Conservation (phyloP, 169 alveolate species). For the Cryptosporidium canis region DNA sequence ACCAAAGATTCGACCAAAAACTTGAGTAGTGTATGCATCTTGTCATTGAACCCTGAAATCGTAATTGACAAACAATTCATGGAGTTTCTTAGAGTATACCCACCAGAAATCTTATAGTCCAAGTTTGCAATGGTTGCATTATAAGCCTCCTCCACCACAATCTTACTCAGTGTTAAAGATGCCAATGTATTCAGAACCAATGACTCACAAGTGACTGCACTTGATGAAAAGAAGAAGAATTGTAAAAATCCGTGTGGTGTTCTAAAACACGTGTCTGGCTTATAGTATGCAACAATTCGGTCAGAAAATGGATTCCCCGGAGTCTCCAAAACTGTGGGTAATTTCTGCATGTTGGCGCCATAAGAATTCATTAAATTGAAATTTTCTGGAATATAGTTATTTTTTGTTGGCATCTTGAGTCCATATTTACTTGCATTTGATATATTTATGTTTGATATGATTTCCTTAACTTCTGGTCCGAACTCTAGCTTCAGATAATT, state of each 20-base stretch:
- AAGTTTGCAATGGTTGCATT: slow-evolving; percentile 49
- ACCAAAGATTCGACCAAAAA: slow-evolving; percentile 20
- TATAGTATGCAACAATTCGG: slow-evolving; percentile 23
- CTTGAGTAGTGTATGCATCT: slow-evolving; percentile 1
- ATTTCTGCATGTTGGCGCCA: background rate
- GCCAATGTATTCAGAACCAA: slow-evolving; percentile 12
- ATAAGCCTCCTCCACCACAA: slow-evolving; percentile 49
- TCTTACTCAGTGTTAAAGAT: slow-evolving; percentile 21
- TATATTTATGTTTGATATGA: background rate
- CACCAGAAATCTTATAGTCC: slow-evolving; percentile 49
- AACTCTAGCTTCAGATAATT: slow-evolving; percentile 29
- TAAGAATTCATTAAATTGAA: slow-evolving; percentile 13
- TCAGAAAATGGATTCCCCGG: background rate
- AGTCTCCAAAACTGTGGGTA: slow-evolving; percentile 10
- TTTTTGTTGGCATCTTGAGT: slow-evolving; percentile 28
- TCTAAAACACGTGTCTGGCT: slow-evolving; percentile 31
- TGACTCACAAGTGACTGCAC: slow-evolving; percentile 4
- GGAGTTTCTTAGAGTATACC: slow-evolving; percentile 7
- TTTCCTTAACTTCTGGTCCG: slow-evolving; percentile 25
- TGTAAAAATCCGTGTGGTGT: slow-evolving; percentile 56
- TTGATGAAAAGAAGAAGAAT: slow-evolving; percentile 39
- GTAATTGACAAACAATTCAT: slow-evolving; percentile 47
- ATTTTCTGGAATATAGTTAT: slow-evolving; percentile 41
- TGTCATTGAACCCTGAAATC: slow-evolving; percentile 47
- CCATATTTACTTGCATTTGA: slow-evolving; percentile 18